Conservation (phyloP, 148 eudicot genomes). For the Rhododendron williamsianum region DNA sequence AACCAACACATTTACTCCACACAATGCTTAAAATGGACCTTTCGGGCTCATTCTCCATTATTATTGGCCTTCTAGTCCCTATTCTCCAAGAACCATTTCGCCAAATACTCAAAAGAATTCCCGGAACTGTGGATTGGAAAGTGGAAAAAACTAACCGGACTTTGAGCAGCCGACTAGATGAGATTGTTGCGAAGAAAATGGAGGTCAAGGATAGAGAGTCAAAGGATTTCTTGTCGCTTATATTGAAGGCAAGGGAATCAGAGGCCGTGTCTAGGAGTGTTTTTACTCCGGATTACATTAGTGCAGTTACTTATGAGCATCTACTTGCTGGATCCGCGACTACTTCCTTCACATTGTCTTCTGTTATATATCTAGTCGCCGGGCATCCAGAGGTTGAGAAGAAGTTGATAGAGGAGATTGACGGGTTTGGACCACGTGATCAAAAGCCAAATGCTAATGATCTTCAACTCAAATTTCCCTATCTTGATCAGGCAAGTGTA, state of each 20-base stretch:
- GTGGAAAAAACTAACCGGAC: slow-evolving; percentile 51
- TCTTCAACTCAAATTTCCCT: slow-evolving; percentile 73
- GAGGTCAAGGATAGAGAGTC: slow-evolving; percentile 36
- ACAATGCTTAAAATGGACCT: slow-evolving; percentile 87
- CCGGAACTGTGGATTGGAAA: slow-evolving; percentile 79
- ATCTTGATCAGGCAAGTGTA: slow-evolving; percentile 68
- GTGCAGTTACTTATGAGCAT: slow-evolving; percentile 78
- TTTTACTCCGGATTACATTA: slow-evolving; percentile 67
- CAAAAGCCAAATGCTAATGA: slow-evolving; percentile 61
- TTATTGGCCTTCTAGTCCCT: slow-evolving; percentile 70
- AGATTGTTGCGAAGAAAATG: slow-evolving; percentile 50
- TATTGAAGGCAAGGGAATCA: slow-evolving; percentile 60
- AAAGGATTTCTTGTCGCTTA: slow-evolving; percentile 75
- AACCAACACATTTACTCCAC: slow-evolving; percentile 84
- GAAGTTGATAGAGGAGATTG: slow-evolving; percentile 72
- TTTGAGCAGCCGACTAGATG: slow-evolving; percentile 46
- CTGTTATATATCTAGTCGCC: slow-evolving; percentile 62
- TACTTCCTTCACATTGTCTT: slow-evolving; percentile 81
- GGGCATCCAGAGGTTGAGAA: slow-evolving; percentile 72
- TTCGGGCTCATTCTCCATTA: slow-evolving; percentile 75
- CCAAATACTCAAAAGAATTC: slow-evolving; percentile 65
- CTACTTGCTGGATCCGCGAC: slow-evolving; percentile 83
- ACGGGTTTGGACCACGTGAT: slow-evolving; percentile 55
- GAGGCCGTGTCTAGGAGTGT: slow-evolving; percentile 33
- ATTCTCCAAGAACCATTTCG: slow-evolving; percentile 76